Percentiles rank a stretch among this genome's conserved stretches.
These are phyloP conservation scores for Erodium chrysanthum DNA, from an alignment of 441 rosid species.

Conservation along the genomic window DNA sequence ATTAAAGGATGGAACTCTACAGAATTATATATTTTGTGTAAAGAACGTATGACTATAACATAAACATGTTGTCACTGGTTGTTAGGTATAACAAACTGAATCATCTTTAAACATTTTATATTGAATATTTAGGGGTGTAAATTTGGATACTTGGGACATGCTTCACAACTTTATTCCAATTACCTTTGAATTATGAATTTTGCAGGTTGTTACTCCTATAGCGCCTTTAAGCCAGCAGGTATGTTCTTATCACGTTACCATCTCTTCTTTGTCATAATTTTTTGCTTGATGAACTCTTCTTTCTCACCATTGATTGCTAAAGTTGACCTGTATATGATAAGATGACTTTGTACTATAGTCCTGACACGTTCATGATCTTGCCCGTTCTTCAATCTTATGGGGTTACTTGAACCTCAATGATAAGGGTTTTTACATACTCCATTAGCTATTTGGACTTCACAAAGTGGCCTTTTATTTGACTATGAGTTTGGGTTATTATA, in stretches of 20 bases:
- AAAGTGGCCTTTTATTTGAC: constrained; percentile 1
- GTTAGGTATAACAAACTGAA: not conserved
- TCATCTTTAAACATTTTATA: not conserved
- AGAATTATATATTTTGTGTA: not conserved
- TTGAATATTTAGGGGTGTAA: not conserved
- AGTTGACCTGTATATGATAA: not conserved
- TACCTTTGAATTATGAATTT: not conserved
- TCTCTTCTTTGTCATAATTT: not conserved
- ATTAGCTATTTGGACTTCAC: not conserved
- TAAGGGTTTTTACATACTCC: not conserved
- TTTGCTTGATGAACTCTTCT: not conserved
- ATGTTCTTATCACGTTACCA: constrained; percentile 14
- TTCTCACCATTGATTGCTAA: not conserved
- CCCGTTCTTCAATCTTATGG: not conserved
- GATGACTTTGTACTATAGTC: not conserved
- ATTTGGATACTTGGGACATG: not conserved
- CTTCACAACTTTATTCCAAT: not conserved
- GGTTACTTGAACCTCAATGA: not conserved
- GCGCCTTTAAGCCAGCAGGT: constrained; percentile 99
- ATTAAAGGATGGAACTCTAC: not conserved
- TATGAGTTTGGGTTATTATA: not conserved
- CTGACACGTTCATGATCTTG: not conserved
- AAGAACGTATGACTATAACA: not conserved
- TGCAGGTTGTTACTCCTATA: constrained; percentile 94
- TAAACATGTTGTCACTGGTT: not conserved